Base-by-base conservation (phyloP, 75 land plant species). In the Picea glauca region DNA sequence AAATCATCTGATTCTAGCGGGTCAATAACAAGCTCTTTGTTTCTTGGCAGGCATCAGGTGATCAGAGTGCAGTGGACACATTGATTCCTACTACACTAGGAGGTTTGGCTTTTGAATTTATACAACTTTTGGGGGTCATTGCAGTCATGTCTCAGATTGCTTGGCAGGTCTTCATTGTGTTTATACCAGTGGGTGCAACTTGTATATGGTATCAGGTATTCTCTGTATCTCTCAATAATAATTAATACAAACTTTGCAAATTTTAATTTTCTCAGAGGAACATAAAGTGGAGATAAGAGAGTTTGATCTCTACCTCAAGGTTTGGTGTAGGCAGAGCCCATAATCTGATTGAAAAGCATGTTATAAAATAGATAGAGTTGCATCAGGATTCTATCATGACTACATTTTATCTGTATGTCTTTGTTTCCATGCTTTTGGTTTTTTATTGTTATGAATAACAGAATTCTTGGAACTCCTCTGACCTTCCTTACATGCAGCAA, bases 401-500 rank as follows among this genome's bases (percentile, higher is more conserved):
- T 63, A 14, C 4, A 13, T 30, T 64, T 30, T 31, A 13, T 32
- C 31, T 31, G 57, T 9, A 72, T 46, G 50, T 4, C 38, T 72
- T 46, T 46, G 50, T 33, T 72, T 72, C 56, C 20, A 33, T 46
- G 74, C 8, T 21, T 64, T 31, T 64, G 32, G 35, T 13, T 31
- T 4, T 14, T 31, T 13, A 30, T 64, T 33, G 14, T 63, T 31
- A 31, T 4, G 15, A 64, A 64, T 21, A 32, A 32, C 1, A 11
- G 17, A 30, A 64, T 5, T 32, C 3, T 64, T 62, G 31, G 2
- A 64, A 13, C 13, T 31, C 5, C 38, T 2, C 13, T 21, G 4
- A 20, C 12, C 40, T 46, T 72, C 20, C n/a, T 14, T 58, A n/a
- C 38, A 1, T 77, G 85, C 86, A 92, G 97, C 86, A 81, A 80